phyloP scores from a whole-genome alignment of 2,329 filamentous ascomycete genomes.

The Simplicillium aogashimaense region DNA sequence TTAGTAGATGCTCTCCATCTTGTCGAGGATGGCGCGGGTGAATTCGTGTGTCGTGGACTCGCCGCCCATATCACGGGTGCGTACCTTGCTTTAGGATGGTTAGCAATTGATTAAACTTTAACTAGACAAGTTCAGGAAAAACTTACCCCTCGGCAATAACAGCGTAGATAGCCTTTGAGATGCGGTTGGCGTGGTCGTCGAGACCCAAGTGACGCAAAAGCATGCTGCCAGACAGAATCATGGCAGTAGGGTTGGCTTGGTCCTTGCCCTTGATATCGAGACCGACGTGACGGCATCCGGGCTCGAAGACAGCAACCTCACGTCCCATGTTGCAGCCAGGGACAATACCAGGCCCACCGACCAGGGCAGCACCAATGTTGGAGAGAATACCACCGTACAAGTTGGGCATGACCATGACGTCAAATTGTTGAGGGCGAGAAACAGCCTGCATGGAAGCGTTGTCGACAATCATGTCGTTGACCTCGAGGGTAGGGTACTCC shows the following conservation, averaged over 20 bases:
- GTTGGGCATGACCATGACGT: conserved; percentile 99
- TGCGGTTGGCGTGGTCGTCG: conserved; percentile 96
- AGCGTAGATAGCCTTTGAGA: conserved; percentile 73
- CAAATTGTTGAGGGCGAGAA: conserved; percentile 91
- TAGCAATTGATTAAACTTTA: conserved; percentile 18
- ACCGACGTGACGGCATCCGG: conserved; percentile 97
- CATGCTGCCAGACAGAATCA: conserved; percentile 94
- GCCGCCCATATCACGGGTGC: conserved; percentile 95
- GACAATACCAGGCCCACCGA: conserved; percentile 93
- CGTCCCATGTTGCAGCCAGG: conserved; percentile 99
- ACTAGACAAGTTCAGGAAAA: no score
- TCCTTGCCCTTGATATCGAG: conserved; percentile 99
- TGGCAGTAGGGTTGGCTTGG: conserved; percentile 94
- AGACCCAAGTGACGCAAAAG: conserved; percentile 93
- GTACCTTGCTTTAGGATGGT: conserved; percentile 54
- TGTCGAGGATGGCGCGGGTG: conserved; percentile 84
- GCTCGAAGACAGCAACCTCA: conserved; percentile 96
- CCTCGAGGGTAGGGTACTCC: conserved; percentile 91
- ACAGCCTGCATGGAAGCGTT: conserved; percentile 99
- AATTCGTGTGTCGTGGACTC: conserved; percentile 85
- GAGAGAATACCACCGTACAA: conserved; percentile 97
- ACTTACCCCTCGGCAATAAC: conserved; percentile 64
- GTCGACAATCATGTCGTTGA: conserved; percentile 99
- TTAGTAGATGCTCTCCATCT: conserved; percentile 71
- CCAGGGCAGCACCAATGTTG: conserved; percentile 95